Evolutionary conservation across 2,329 filamentous ascomycete genomes (phyloP), one percentile per base, ranked within the genome.

Genomic region (Colletotrichum salicis): DNA sequence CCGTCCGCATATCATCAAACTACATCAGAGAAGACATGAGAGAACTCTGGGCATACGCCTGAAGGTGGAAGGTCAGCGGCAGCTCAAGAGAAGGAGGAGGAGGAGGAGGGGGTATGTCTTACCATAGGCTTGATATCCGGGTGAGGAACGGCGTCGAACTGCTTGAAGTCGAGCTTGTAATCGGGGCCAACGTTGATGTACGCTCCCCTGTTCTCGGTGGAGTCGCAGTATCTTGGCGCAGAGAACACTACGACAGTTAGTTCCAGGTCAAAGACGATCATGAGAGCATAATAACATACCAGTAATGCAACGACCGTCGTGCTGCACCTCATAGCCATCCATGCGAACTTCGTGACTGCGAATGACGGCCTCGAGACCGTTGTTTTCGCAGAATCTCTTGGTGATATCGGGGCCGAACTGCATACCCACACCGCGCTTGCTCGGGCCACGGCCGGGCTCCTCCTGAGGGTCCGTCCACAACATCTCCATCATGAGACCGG

Each of bases 401-500:
- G 96, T 99, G 70, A 99, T 91, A 80, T 99, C 96, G 0, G 96
- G 96, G 0, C 96, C 96, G 77, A 99, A 99, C 80, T 98, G 95
- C 84, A 98, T 89, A 64, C 96, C 96, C 24, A 99, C 96, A 76
- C 96, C 96, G 80, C 96, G 91, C 87, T 99, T 99, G 86, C 95
- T 97, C 56, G 96, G 96, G 10, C 95, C 94, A 76, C 96, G 91
- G 64, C 96, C 96, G 33, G 93, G 91, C 76, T 91, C 88, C 0
- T 93, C 88, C 81, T 99, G 96, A 3, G 96, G 96, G 80, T 99
- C 96, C 1, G 96, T 98, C 96, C 96, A 99, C 58, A 99, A 89
- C 96, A 99, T 99, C 84, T 99, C 96, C 96, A 99, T 99, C 96
- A 99, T 99, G 77, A 99, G 85, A 15, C 96, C 96, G 60, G 93